Base-by-base conservation (phyloP, 805 yeast genomes). In the Schwanniomyces yamadae region DNA sequence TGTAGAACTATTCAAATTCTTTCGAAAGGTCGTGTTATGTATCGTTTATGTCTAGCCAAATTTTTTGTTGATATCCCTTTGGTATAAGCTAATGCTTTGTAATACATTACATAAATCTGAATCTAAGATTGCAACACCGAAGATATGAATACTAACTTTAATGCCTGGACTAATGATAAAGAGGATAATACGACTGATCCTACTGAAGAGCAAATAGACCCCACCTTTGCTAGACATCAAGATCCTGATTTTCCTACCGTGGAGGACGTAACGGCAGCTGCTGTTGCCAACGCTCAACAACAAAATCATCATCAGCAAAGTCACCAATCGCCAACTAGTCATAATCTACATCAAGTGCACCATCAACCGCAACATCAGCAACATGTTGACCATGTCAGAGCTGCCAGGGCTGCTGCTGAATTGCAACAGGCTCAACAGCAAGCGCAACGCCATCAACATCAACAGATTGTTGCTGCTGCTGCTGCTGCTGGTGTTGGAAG, bases 141-240 rank as follows among this genome's bases (percentile, higher is more conserved):
- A 30, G 39, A 12, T 14, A 56, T 55, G 61, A 55, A 54, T 36
- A 23, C 48, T 9, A 47, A 52, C 33, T 57, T 44, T 32, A 41
- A 44, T 10, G 34, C 52, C 18, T 57, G 63, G 61, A 40, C 40
- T 28, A 46, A 46, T 26, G 57, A 50, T 28, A 51, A 51, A 30
- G 49, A 45, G 28, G 54, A 53, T 14, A 33, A 35, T 13, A 28
- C 29, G 15, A 36, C 35, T 18, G 46, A 41, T 4, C 39, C 44
- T 11, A 28, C 38, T 18, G 59, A 51, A 13, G 60, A 52, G 26
- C 56, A 55, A 41, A 58, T 59, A 28, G 65, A 61, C 34, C 61
- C 64, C 8, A 39, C 59, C 11, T 61, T 59, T 41, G 54, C 56
- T 6, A 40, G 59, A 11, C 57, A 52, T 20, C 52, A 42, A 34